Conservation (phyloP, 495 filamentous ascomycete species). For the Aspergillus olivimuriae region DNA sequence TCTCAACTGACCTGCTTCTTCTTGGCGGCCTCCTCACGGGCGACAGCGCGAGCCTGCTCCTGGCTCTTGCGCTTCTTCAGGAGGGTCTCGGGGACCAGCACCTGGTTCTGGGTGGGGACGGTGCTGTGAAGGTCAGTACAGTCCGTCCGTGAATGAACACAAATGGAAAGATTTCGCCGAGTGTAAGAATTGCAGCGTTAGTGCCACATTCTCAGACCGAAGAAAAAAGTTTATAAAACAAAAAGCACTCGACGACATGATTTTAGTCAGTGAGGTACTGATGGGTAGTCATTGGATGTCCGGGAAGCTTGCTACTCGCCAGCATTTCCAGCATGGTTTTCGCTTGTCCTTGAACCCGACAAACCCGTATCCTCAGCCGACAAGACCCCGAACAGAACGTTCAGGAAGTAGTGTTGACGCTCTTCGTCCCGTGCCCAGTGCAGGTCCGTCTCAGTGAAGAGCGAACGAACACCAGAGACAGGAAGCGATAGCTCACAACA, state of each 20-base stretch:
- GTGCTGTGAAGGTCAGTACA: constrained; percentile 69
- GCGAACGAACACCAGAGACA: constrained; percentile 3
- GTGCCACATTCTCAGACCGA: constrained; percentile 84
- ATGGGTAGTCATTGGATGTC: constrained; percentile 4
- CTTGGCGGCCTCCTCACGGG: constrained; percentile 69
- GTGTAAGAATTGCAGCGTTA: constrained; percentile 80
- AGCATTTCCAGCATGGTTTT: constrained; percentile 31
- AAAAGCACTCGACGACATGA: constrained; percentile 67
- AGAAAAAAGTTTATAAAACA: constrained; percentile 20
- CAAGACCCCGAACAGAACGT: constrained; percentile 68
- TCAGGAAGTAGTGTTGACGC: constrained; percentile 52
- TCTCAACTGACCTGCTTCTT: constrained; percentile 75
- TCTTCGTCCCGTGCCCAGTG: constrained; percentile 25
- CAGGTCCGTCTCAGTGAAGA: too few species aligned
- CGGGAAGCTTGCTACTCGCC: constrained; percentile 17
- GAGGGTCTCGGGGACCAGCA: constrained; percentile 95
- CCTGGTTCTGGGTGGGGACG: constrained; percentile 83
- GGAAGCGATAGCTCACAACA: constrained; percentile 51
- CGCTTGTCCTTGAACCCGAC: constrained; percentile 7
- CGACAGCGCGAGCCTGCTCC: constrained; percentile 93
- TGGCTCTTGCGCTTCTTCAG: constrained; percentile 99
- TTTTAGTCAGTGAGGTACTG: constrained; percentile 71
- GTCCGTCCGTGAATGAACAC: constrained; percentile 59
- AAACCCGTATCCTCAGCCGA: constrained; percentile 53
- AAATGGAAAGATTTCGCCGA: constrained; percentile 64